These are phyloP conservation scores for Grosmannia serpens DNA, from an alignment of 2,329 filamentous ascomycete genomes.

Conservation along the genomic window DNA sequence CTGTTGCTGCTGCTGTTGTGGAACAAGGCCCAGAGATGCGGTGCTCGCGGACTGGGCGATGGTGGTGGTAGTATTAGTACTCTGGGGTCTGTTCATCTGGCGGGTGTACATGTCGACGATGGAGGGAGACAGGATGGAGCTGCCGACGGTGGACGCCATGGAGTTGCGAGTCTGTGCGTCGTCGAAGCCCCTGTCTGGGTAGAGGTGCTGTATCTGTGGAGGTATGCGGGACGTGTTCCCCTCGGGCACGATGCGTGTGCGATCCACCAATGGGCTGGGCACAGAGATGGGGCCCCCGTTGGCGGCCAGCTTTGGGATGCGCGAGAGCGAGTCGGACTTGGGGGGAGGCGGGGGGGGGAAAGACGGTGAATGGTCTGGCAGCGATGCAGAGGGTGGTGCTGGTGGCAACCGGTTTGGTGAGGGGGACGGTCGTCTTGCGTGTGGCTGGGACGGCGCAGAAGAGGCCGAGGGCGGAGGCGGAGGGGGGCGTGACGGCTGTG, in stretches of 20 bases:
- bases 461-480: neutral
- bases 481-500: neutral
- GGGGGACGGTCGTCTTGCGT: constrained; percentile 2
- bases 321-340: constrained; percentile 1
- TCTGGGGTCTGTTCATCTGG: constrained; percentile 8
- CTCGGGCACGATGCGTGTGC: constrained; percentile 3
- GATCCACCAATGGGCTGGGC: constrained; percentile 8
- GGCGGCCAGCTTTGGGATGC: neutral
- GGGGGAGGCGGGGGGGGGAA: constrained; percentile 4
- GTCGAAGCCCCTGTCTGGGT: constrained; percentile 1
- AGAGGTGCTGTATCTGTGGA: neutral
- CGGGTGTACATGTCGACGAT: constrained; percentile 21
- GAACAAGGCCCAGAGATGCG: neutral
- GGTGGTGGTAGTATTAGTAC: neutral
- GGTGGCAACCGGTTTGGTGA: neutral
- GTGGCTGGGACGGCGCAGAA: neutral
- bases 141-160: constrained; percentile 19
- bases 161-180: constrained; percentile 20
- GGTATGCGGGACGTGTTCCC: neutral
- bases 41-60: neutral
- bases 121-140: constrained; percentile 19
- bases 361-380: neutral
- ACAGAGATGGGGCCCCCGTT: constrained; percentile 8
- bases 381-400: neutral
- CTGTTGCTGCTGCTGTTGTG: neutral